A percentile compares a stretch with the other conserved stretches of the same genome.
Conservation (phyloP, 2,329 filamentous ascomycete species). For the Fusarium liriodendri region DNA sequence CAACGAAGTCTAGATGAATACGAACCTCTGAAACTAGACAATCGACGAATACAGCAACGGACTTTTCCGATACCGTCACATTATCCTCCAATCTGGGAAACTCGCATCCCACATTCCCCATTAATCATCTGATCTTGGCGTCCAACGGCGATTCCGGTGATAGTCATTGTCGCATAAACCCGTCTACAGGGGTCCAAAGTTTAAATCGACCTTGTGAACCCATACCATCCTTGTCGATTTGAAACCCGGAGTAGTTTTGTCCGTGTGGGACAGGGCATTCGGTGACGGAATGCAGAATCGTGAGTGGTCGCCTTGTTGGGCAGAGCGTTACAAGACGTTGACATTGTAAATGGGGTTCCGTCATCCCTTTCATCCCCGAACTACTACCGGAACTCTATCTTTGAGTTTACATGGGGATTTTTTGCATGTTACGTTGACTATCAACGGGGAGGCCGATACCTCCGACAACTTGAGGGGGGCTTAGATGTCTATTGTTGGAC, state of each 20-base stretch:
- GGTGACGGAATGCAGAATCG: not conserved
- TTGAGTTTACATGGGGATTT: not conserved
- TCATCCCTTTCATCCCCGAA: not conserved
- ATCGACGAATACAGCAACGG: not conserved
- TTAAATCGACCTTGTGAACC: not conserved
- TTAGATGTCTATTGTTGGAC: not conserved
- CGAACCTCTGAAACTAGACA: not conserved
- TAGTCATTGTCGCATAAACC: not conserved
- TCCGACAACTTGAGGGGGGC: not conserved
- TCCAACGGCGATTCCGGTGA: not conserved
- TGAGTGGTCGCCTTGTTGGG: not conserved
- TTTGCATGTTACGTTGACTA: not conserved
- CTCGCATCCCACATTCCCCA: not conserved
- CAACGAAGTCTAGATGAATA: not conserved
- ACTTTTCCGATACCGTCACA: not conserved
- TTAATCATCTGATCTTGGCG: not conserved
- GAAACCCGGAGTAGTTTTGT: not conserved
- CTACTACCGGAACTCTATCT: not conserved
- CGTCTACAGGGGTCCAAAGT: not conserved
- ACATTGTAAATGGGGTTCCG: not conserved
- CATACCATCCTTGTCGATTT: not conserved
- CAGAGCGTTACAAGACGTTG: not conserved
- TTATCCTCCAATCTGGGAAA: not conserved
- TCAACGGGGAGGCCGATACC: not conserved
- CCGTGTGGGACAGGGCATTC: not conserved